These are phyloP conservation scores for Podila clonocystis DNA, from an alignment of 192 early-diverging fungal genomes.

Conservation along the genomic window DNA sequence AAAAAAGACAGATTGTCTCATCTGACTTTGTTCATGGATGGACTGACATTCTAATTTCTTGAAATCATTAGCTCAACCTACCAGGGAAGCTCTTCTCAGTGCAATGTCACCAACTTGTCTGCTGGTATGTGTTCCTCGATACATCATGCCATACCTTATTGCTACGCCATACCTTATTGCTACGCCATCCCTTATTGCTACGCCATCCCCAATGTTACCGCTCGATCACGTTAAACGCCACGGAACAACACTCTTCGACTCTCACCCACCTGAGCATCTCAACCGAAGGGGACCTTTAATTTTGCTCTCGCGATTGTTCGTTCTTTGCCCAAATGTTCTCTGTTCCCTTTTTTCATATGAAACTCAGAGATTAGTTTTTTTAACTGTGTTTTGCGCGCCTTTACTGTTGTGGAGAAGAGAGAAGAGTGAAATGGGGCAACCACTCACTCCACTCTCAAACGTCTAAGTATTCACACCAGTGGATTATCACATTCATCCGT, in stretches of 20 bases:
- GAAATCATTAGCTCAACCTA: neutral
- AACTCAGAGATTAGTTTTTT: too few relatives aligned
- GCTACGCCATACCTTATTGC: too few relatives aligned
- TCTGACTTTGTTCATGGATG: neutral
- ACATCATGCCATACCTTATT: neutral
- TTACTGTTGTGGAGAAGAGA: too few relatives aligned
- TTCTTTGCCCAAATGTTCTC: neutral
- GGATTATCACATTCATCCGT: too few relatives aligned
- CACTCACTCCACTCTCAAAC: too few relatives aligned
- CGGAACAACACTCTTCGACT: neutral
- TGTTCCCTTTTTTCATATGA: conserved; percentile 1
- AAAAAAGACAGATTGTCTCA: neutral
- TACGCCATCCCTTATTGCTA: neutral
- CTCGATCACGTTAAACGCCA: neutral
- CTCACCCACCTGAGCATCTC: neutral
- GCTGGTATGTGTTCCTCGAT: conserved; percentile 16
- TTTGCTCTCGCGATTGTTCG: neutral
- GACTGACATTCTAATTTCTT: neutral
- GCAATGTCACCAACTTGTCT: conserved; percentile 33
- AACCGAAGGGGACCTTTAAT: neutral
- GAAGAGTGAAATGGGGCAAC: too few relatives aligned
- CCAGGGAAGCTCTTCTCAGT: conserved; percentile 5
- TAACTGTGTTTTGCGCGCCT: too few relatives aligned
- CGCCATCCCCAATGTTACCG: too few relatives aligned
- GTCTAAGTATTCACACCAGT: too few relatives aligned